Evolutionary conservation across 306 rosid species (phyloP).

Genomic region (Trifolium subterraneum): DNA sequence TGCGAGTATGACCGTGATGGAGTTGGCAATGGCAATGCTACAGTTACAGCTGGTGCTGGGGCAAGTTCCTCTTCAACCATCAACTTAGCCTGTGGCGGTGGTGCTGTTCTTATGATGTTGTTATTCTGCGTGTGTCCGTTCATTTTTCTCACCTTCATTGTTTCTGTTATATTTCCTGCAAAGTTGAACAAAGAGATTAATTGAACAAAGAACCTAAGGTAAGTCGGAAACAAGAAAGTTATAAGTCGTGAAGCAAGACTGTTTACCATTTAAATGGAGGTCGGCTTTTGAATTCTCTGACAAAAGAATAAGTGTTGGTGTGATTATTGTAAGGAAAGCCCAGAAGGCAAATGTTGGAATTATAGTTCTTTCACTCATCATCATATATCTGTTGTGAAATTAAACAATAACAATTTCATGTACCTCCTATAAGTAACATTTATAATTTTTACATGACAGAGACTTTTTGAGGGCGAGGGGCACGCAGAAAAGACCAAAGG

Average conservation of each 20-base stretch:
- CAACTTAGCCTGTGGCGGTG: constrained; percentile 2
- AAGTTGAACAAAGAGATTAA: constrained; percentile 23
- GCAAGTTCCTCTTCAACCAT: constrained; percentile 43
- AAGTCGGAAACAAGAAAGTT: background rate
- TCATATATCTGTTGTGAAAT: constrained; percentile 39
- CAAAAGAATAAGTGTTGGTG: constrained; percentile 72
- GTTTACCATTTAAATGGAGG: constrained; percentile 40
- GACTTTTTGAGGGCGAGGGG: background rate
- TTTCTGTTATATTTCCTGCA: constrained; percentile 56
- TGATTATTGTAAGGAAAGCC: constrained; percentile 77
- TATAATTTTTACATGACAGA: constrained; percentile 22
- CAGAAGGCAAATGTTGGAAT: constrained; percentile 79
- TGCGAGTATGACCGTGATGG: background rate
- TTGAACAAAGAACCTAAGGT: background rate
- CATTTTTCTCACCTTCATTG: constrained; percentile 58
- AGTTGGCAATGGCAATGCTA: constrained; percentile 16
- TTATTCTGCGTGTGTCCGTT: constrained; percentile 41
- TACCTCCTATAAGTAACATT: background rate
- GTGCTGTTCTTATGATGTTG: constrained; percentile 7
- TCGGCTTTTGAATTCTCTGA: constrained; percentile 69
- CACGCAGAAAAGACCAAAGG: constrained; percentile 28
- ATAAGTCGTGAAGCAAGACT: background rate
- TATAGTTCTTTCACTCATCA: constrained; percentile 67
- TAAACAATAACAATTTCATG: background rate
- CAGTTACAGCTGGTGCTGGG: constrained; percentile 40